Conservation (phyloP, 2,329 filamentous ascomycete genomes). For the Huntiella moniliformis region DNA sequence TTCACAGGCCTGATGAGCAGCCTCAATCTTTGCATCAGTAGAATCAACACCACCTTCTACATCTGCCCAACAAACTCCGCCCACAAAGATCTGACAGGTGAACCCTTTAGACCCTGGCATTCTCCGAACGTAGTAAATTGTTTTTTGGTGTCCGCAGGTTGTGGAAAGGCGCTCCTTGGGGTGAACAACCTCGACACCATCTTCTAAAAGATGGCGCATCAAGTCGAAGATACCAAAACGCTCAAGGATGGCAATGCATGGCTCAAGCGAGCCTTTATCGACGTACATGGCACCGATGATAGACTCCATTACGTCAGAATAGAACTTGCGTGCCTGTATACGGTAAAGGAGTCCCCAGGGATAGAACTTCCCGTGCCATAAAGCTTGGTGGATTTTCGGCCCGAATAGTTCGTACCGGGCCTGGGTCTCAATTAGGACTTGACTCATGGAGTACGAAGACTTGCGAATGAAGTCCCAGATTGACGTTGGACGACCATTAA, state of each 20-base stretch:
- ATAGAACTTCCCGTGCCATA: constrained; percentile 36
- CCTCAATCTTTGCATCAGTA: constrained; percentile 36
- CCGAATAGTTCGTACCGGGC: constrained; percentile 30
- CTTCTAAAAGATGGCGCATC: constrained; percentile 41
- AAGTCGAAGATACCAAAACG: constrained; percentile 45
- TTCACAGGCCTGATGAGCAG: constrained; percentile 21
- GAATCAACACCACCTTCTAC: constrained; percentile 27
- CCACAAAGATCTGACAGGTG: constrained; percentile 32
- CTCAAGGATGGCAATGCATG: constrained; percentile 41
- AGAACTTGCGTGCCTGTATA: constrained; percentile 54
- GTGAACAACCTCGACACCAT: constrained; percentile 37
- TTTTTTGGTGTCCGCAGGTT: background rate
- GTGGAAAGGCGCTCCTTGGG: constrained; percentile 35
- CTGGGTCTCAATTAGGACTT: constrained; percentile 14
- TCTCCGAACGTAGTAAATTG: constrained; percentile 40
- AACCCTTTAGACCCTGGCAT: constrained; percentile 35
- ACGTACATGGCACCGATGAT: constrained; percentile 69
- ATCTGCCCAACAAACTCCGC: constrained; percentile 25
- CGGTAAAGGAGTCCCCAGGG: constrained; percentile 59
- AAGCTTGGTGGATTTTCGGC: constrained; percentile 26
- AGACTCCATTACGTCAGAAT: constrained; percentile 68
- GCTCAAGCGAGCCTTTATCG: constrained; percentile 45
- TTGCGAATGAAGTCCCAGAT: constrained; percentile 57
- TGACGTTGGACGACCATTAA: constrained; percentile 16
- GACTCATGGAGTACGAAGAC: constrained; percentile 21